Conservation (phyloP, 306 rosid genomes). For the Neltuma alba region DNA sequence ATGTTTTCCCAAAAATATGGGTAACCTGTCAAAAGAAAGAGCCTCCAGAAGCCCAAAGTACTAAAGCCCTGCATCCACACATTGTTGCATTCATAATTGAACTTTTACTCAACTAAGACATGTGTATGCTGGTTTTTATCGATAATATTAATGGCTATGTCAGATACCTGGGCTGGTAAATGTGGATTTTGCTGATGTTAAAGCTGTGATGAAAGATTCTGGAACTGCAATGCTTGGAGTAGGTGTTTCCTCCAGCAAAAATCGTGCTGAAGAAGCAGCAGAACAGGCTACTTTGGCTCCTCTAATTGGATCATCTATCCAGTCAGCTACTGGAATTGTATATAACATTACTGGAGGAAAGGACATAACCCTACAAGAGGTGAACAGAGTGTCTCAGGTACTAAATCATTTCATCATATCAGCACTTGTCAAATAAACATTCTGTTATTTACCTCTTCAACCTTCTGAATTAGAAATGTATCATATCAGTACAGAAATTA, state of each 20-base stretch:
- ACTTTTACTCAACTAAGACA: slow-evolving; percentile 1
- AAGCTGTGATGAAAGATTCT: slow-evolving; percentile 97
- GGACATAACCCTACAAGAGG: slow-evolving; percentile 98
- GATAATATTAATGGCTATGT: slow-evolving; percentile 23
- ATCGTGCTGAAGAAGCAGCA: slow-evolving; percentile 99
- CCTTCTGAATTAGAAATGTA: slow-evolving; percentile 15
- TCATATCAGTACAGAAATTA: neutral
- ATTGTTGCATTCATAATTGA: slow-evolving; percentile 17
- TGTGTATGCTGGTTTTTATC: slow-evolving; percentile 7
- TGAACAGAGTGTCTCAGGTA: slow-evolving; percentile 98
- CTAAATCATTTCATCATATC: slow-evolving; percentile 23
- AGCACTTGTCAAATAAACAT: slow-evolving; percentile 18
- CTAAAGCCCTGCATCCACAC: slow-evolving; percentile 1
- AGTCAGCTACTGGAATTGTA: slow-evolving; percentile 96
- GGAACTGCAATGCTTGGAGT: slow-evolving; percentile 99
- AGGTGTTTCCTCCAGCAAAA: slow-evolving; percentile 96
- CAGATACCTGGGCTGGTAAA: slow-evolving; percentile 99
- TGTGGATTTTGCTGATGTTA: slow-evolving; percentile 99
- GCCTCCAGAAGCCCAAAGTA: neutral
- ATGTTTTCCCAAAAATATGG: slow-evolving; percentile 3
- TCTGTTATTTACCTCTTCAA: slow-evolving; percentile 20
- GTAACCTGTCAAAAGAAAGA: slow-evolving; percentile 6
- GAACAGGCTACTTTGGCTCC: slow-evolving; percentile 99
- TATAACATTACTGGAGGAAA: slow-evolving; percentile 97
- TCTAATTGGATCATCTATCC: slow-evolving; percentile 93